phyloP scores from a whole-genome alignment of 257 asterid species.

The Hygrophila difformis region DNA sequence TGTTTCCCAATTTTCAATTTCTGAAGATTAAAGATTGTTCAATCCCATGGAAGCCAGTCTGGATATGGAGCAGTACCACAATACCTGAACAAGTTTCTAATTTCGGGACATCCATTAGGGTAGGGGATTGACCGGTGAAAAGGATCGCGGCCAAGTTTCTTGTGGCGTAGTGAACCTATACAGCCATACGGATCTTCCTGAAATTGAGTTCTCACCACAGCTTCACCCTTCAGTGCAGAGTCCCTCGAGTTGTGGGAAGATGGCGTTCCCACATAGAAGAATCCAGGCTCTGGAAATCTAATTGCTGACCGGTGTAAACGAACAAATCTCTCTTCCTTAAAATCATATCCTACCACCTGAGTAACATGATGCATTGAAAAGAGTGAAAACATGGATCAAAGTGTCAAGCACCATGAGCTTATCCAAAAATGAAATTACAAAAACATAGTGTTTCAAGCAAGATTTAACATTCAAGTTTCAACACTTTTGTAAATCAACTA shows the following conservation, averaged over 20 bases:
- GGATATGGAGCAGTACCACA: conserved; percentile 71
- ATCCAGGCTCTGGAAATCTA: conserved; percentile 57
- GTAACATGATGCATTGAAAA: conserved; percentile 8
- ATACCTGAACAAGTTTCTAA: conserved; percentile 61
- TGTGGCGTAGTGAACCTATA: conserved; percentile 55
- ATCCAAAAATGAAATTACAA: no score
- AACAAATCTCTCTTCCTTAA: conserved; percentile 88
- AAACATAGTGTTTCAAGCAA: no score
- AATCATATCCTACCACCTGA: conserved; percentile 86
- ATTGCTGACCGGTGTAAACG: conserved; percentile 69
- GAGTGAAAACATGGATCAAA: not conserved
- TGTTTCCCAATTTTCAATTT: no score
- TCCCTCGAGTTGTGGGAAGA: conserved; percentile 66
- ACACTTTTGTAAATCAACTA: no score
- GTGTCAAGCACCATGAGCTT: no score
- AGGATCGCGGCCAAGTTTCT: conserved; percentile 78
- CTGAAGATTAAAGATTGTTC: no score
- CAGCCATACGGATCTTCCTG: conserved; percentile 86
- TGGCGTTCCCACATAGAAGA: conserved; percentile 76
- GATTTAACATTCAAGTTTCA: no score
- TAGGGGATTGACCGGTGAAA: conserved; percentile 88
- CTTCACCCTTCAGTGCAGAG: conserved; percentile 87
- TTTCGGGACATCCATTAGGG: conserved; percentile 94
- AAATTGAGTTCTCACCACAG: conserved; percentile 64
- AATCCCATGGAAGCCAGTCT: conserved; percentile 67